Evolutionary conservation across 1,139 yeast species (phyloP).

Genomic region (Kodamaea ohmeri): DNA sequence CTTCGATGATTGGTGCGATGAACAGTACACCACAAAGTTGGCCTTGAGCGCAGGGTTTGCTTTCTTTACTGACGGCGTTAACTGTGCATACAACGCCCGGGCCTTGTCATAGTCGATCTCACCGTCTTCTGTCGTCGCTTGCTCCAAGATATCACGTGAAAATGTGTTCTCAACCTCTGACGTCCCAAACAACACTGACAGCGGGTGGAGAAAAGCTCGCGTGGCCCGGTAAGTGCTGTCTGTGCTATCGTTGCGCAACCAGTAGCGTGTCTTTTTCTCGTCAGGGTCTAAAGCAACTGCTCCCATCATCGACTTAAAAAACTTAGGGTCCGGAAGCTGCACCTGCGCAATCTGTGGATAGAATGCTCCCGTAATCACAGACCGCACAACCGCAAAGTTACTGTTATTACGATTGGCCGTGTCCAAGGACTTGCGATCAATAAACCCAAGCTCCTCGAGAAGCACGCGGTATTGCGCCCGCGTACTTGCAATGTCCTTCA

Average conservation of each 20-base stretch:
- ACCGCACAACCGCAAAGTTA: conserved; percentile 53
- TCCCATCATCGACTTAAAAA: conserved; percentile 66
- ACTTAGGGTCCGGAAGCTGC: conserved; percentile 79
- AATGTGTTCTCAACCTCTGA: conserved; percentile 13
- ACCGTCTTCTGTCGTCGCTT: conserved; percentile 38
- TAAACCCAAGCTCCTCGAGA: conserved; percentile 73
- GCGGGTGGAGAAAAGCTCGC: conserved; percentile 80
- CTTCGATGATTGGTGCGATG: conserved; percentile 64
- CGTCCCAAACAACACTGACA: conserved; percentile 60
- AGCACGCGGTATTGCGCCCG: conserved; percentile 65
- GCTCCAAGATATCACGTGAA: conserved; percentile 20
- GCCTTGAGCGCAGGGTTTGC: conserved; percentile 34
- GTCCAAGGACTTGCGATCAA: conserved; percentile 39
- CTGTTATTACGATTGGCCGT: conserved; percentile 45
- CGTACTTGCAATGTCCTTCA: conserved; percentile 72
- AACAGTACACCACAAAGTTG: conserved; percentile 54
- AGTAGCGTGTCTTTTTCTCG: conserved; percentile 66
- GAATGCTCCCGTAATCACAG: conserved; percentile 75
- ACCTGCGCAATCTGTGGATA: conserved; percentile 83
- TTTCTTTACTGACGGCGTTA: conserved; percentile 35
- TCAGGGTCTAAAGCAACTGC: conserved; percentile 84
- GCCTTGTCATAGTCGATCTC: conserved; percentile 31
- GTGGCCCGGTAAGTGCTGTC: conserved; percentile 53
- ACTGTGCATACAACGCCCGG: conserved; percentile 22
- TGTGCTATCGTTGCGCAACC: conserved; percentile 62